These are phyloP conservation scores for Phytopythium montanum DNA, from an alignment of 352 stramenopile species.

Conservation along the genomic window DNA sequence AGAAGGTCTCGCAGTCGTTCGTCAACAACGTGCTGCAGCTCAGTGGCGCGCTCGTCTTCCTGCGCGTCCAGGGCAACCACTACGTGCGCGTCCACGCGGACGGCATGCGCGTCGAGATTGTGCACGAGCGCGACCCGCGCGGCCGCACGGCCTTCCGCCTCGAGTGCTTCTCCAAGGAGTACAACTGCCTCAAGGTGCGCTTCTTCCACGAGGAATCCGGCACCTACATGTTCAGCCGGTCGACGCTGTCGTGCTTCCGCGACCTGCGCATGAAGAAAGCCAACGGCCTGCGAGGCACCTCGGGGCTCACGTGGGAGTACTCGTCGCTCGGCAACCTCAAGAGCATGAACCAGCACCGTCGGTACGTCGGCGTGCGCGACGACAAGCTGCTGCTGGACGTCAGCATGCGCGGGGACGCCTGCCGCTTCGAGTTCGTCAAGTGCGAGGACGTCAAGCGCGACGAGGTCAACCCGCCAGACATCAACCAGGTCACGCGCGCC, in stretches of 20 bases:
- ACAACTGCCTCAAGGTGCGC: slow-evolving; percentile 87
- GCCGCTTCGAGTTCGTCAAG: slow-evolving; percentile 73
- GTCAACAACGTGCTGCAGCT: slow-evolving; percentile 69
- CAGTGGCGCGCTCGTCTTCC: slow-evolving; percentile 45
- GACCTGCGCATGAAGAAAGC: slow-evolving; percentile 80
- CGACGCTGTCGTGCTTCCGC: slow-evolving; percentile 82
- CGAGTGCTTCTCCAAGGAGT: slow-evolving; percentile 72
- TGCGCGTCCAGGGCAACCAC: slow-evolving; percentile 68
- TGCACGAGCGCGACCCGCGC: slow-evolving; percentile 36
- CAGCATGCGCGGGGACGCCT: slow-evolving; percentile 81
- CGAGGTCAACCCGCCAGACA: slow-evolving; percentile 49
- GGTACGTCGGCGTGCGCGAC: slow-evolving; percentile 74
- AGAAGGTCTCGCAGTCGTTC: slow-evolving; percentile 58
- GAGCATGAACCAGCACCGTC: slow-evolving; percentile 88
- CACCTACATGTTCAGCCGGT: slow-evolving; percentile 81
- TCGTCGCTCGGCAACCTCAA: slow-evolving; percentile 76
- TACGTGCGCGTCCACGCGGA: slow-evolving; percentile 54
- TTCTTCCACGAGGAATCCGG: slow-evolving; percentile 68
- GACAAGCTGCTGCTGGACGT: slow-evolving; percentile 77
- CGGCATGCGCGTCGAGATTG: slow-evolving; percentile 46
- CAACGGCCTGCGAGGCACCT: slow-evolving; percentile 47
- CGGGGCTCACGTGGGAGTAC: slow-evolving; percentile 78
- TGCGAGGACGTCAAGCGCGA: slow-evolving; percentile 32
- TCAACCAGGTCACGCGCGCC: slow-evolving; percentile 64
- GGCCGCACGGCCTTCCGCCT: slow-evolving; percentile 68